These are phyloP conservation scores for Penicillium nordicum DNA, from an alignment of 2,329 filamentous ascomycete genomes.

Conservation along the genomic window DNA sequence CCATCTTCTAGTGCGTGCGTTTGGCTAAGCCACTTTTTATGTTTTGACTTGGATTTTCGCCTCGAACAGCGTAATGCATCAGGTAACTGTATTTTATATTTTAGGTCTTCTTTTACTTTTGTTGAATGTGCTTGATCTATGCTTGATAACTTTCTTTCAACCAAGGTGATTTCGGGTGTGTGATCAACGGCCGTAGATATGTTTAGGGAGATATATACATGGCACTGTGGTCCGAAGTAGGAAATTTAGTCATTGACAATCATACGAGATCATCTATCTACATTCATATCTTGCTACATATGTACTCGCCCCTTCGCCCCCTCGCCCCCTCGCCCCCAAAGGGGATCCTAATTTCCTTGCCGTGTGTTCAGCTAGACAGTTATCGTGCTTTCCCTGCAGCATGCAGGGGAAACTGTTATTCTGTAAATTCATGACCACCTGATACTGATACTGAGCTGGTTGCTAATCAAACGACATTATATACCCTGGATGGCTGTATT, in stretches of 20 bases:
- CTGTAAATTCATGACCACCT: not conserved
- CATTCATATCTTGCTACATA: not conserved
- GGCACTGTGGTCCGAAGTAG: no score
- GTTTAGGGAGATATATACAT: no score
- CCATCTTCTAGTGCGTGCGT: not conserved
- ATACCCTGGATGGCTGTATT: not conserved
- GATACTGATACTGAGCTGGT: not conserved
- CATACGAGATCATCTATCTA: not conserved
- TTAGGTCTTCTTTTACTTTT: not conserved
- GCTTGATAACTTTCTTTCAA: not conserved
- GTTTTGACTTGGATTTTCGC: not conserved
- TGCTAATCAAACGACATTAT: not conserved
- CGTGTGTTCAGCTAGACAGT: conserved; percentile 4
- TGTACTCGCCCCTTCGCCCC: no score
- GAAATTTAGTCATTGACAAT: not conserved
- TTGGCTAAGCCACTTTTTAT: not conserved
- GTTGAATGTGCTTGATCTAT: no score
- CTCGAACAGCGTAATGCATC: not conserved
- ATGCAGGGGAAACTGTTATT: conserved; percentile 1
- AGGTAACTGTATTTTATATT: not conserved
- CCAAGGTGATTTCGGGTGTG: not conserved
- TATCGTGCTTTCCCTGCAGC: conserved; percentile 7
- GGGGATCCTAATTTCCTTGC: conserved; percentile 11
- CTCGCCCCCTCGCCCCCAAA: not conserved
- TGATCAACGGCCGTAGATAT: not conserved